Evolutionary conservation across 2,329 filamentous ascomycete species (phyloP), one percentile per base, ranked within the genome.

Genomic region (Ascochyta lentis): DNA sequence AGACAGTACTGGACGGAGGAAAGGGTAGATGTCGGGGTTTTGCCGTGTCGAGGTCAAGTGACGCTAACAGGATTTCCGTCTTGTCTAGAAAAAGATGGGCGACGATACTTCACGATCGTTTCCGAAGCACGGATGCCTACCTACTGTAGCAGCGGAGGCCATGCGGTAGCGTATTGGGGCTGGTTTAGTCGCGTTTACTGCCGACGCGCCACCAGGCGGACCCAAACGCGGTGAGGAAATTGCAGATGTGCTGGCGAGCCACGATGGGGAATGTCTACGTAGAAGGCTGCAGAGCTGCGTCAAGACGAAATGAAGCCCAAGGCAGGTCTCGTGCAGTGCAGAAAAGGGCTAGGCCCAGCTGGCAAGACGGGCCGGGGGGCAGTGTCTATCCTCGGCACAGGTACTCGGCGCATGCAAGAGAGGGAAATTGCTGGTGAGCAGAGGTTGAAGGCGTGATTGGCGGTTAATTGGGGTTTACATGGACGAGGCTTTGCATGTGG

Each of bases 271-370:
- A 37, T 13, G 47, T 43, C 24, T 61, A 65, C 58, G 67, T 62
- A 56, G 68, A 64, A 55, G 54, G 55, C 60, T 64, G 61, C 37
- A 52, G 50, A 56, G 59, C 51, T 50, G 51, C 45, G 56, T 63
- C 52, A 52, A 55, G 55, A 63, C 31, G 56, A 49, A 60, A 51
- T 65, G 64, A 66, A 57, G 65, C 57, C 63, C 58, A 60, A 54
- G 58, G 54, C 59, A 60, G 67, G 70, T 72, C 70, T 72, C 66
- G 70, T 72, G 66, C 61, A 67, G 44, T 64, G 67, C 66, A 58
- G 55, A 66, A 66, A 58, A 47, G 48, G 68, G 66, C 66, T 70
- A 69, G 62, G 57, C 49, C 54, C 26, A 39, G 56, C 35, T 58
- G 67, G 66, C 58, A 54, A 59, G 59, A 55, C 68, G 69, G 69